Evolutionary conservation across 2,329 filamentous ascomycete genomes (phyloP).

Genomic region (Hypoxylon sp.): DNA sequence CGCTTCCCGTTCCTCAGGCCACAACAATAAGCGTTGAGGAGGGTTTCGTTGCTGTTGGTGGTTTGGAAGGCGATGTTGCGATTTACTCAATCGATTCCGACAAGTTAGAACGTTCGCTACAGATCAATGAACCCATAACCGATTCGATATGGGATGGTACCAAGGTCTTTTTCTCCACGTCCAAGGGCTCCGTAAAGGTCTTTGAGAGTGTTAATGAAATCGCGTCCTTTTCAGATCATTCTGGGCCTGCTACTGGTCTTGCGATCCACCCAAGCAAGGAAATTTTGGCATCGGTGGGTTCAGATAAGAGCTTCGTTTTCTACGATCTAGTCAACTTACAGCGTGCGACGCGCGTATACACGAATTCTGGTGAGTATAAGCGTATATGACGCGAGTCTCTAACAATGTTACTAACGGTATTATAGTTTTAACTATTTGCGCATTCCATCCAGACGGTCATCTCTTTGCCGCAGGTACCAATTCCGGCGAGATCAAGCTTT

Average conservation of each 20-base stretch:
- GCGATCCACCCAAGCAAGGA: constrained; percentile 85
- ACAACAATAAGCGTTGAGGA: constrained; percentile 65
- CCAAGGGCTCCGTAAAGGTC: constrained; percentile 82
- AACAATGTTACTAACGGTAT: constrained; percentile 28
- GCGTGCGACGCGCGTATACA: constrained; percentile 81
- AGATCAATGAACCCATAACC: constrained; percentile 76
- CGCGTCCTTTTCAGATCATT: constrained; percentile 81
- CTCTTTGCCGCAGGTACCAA: constrained; percentile 86
- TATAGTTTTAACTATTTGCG: constrained; percentile 77
- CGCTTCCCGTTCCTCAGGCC: constrained; percentile 61
- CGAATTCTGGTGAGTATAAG: constrained; percentile 75
- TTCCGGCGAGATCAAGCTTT: constrained; percentile 86
- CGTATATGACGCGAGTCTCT: not conserved
- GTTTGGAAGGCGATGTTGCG: constrained; percentile 77
- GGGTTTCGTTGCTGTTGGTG: constrained; percentile 78
- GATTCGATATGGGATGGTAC: constrained; percentile 72
- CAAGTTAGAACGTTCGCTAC: constrained; percentile 73
- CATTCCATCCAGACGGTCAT: constrained; percentile 98
- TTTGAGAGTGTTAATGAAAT: constrained; percentile 78
- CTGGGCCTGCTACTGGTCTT: constrained; percentile 81
- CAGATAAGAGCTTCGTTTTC: constrained; percentile 91
- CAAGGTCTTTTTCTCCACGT: constrained; percentile 78
- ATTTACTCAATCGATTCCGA: constrained; percentile 80
- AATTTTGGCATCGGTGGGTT: constrained; percentile 86
- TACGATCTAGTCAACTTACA: constrained; percentile 80